phyloP scores from a whole-genome alignment of 2,329 filamentous ascomycete species.

The Graphium sp. region DNA sequence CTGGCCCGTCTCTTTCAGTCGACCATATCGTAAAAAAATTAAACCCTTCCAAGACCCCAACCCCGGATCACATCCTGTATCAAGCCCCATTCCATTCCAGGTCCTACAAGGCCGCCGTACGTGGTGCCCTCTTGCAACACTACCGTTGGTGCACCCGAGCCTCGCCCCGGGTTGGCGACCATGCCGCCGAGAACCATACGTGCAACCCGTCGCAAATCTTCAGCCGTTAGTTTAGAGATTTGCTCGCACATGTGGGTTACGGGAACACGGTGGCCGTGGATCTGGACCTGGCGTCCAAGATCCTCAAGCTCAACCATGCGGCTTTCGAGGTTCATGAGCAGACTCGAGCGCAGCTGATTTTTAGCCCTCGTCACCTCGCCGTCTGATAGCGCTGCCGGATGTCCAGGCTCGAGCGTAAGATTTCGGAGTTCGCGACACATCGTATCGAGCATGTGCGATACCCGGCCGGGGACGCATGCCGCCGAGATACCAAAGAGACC shows the following conservation, averaged over 20 bases:
- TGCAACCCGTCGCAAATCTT: slow-evolving; percentile 72
- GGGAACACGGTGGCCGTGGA: slow-evolving; percentile 85
- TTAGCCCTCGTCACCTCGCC: slow-evolving; percentile 83
- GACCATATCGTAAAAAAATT: too few species aligned
- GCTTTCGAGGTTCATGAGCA: slow-evolving; percentile 95
- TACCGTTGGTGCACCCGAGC: slow-evolving; percentile 81
- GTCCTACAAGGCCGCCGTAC: slow-evolving; percentile 49
- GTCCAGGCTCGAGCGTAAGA: slow-evolving; percentile 59
- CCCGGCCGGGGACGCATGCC: slow-evolving; percentile 63
- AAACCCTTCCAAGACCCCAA: slow-evolving; percentile 70
- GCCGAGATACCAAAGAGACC: slow-evolving; percentile 90
- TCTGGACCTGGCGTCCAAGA: slow-evolving; percentile 83
- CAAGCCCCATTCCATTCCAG: slow-evolving; percentile 61
- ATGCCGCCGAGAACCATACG: slow-evolving; percentile 59
- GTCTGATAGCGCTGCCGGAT: slow-evolving; percentile 53
- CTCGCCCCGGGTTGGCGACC: slow-evolving; percentile 57
- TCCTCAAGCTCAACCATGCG: slow-evolving; percentile 97
- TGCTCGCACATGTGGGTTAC: slow-evolving; percentile 83
- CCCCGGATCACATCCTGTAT: slow-evolving; percentile 73
- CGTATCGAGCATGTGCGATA: slow-evolving; percentile 75
- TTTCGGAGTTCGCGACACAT: slow-evolving; percentile 82
- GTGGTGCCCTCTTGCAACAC: slow-evolving; percentile 83
- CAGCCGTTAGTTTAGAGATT: slow-evolving; percentile 67
- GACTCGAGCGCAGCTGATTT: slow-evolving; percentile 79
- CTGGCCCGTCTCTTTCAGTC: too few species aligned